Evolutionary conservation across 192 early-diverging fungal genomes (phyloP).

Genomic region (Coemansia erecta): DNA sequence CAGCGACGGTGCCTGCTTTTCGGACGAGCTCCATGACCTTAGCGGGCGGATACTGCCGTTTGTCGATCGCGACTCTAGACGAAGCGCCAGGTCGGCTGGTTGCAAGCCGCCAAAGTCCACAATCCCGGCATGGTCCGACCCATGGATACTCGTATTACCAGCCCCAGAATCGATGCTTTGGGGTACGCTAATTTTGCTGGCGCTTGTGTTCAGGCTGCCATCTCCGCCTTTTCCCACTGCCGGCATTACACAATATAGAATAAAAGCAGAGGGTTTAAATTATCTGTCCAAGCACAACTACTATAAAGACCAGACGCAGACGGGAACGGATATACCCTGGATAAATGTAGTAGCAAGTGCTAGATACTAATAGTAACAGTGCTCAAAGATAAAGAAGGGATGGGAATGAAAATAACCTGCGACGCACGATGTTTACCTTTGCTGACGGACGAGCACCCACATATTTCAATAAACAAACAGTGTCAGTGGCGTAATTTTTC

Average conservation of each 20-base stretch:
- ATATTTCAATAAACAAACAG: no score
- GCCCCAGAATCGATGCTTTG: background rate
- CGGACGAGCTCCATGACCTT: conserved; percentile 53
- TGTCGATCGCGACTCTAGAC: background rate
- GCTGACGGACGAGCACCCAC: background rate
- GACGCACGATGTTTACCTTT: background rate
- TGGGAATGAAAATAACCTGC: background rate
- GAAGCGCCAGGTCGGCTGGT: background rate
- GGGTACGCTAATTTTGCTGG: no score
- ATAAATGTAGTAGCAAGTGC: no score
- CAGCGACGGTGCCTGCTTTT: conserved; percentile 19
- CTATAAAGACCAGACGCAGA: no score
- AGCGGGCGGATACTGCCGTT: conserved; percentile 20
- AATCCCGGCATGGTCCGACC: conserved; percentile 1
- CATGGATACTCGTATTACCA: background rate
- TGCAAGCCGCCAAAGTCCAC: conserved; percentile 1
- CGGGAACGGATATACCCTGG: no score
- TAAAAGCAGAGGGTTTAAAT: no score
- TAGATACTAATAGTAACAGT: no score
- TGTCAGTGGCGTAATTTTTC: conserved; percentile 4
- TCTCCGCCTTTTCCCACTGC: no score
- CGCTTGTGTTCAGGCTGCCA: no score
- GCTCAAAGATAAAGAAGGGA: background rate
- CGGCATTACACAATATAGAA: no score
- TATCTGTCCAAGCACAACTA: no score